These are phyloP conservation scores for Chimonanthus salicifolius DNA, from an alignment of 164 flowering plant genomes.

Conservation along the genomic window DNA sequence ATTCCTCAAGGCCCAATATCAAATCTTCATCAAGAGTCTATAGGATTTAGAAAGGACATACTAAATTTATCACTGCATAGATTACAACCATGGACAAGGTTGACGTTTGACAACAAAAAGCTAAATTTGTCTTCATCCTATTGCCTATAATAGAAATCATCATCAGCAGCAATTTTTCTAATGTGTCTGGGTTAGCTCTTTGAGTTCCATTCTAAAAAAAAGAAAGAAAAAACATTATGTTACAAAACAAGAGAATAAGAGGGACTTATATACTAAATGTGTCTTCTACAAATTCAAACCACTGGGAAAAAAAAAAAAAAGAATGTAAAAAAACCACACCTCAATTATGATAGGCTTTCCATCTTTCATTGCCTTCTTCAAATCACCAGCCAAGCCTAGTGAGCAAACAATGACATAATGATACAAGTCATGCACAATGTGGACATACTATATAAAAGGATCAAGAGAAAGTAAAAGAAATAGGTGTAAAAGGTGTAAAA, in stretches of 20 bases:
- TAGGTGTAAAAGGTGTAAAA: neutral
- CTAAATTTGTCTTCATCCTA: neutral
- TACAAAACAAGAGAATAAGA: neutral
- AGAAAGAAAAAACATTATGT: neutral
- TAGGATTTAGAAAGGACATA: neutral
- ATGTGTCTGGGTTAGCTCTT: too few relatives aligned
- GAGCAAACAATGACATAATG: constrained; percentile 14
- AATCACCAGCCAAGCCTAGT: constrained; percentile 93
- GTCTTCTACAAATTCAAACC: neutral
- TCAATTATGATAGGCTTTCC: constrained; percentile 98
- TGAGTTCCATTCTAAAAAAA: too few relatives aligned
- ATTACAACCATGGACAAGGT: neutral
- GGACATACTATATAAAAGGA: neutral
- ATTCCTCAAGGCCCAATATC: too few relatives aligned
- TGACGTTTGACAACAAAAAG: neutral
- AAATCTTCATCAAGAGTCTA: neutral
- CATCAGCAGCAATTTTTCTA: neutral
- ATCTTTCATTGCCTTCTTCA: constrained; percentile 99
- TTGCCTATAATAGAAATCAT: neutral
- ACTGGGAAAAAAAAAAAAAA: neutral
- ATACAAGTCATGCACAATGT: neutral
- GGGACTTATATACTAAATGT: neutral
- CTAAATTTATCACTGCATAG: neutral
- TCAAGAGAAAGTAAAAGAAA: neutral
- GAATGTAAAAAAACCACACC: constrained; percentile 35